Evolutionary conservation across 139 green algal genomes (phyloP), one percentile per base, ranked within the genome.

Genomic region (Tetradesmus lagerheimii): DNA sequence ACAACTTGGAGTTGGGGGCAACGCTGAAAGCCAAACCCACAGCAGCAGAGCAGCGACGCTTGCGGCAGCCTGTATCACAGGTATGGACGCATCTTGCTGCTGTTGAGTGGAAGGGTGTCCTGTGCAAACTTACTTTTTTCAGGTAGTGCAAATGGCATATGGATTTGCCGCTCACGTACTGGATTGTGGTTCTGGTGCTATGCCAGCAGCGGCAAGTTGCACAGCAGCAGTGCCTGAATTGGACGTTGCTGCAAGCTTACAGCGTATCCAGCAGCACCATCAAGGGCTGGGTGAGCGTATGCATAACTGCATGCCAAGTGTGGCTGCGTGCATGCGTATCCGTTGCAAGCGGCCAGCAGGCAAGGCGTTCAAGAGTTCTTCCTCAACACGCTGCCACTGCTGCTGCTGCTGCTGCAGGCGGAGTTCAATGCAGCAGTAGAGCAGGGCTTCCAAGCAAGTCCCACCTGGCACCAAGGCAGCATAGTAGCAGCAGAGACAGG

Each of bases 401-500:
- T 62, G 67, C 34, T 14, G 4, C n/a, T 84, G 78, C 47, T 47
- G 14, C 66, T 82, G 39, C 92, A 97, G 93, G 93, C 89, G 8
- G 39, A 91, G 20, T 98, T 98, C 79, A 86, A 92, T 27, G 80
- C 62, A 0, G 27, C 37, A 25, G 94, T 98, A 15, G 88, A 93
- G 74, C 62, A 96, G 37, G 97, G 97, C 66, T 98, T 97, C 90
- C 96, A 98, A 85, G 95, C 94, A 37, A 93, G 75, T 20, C 39
- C 90, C 41, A 95, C 93, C 2, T 95, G 92, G 89, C 96, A 98
- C 80, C 94, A 97, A 83, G 97, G 96, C 88, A 31, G 34, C 82
- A 92, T 96, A 47, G 85, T 97, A 27, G 89, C 93, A 6, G 45
- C 83, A 29, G 96, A 98, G 71, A 39, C 41, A 62, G 80, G 88